Percentiles rank a stretch among this genome's conserved stretches.
These are phyloP conservation scores for Aotearoamyces nothofagi DNA, from an alignment of 2,329 filamentous ascomycete genomes.

Conservation along the genomic window DNA sequence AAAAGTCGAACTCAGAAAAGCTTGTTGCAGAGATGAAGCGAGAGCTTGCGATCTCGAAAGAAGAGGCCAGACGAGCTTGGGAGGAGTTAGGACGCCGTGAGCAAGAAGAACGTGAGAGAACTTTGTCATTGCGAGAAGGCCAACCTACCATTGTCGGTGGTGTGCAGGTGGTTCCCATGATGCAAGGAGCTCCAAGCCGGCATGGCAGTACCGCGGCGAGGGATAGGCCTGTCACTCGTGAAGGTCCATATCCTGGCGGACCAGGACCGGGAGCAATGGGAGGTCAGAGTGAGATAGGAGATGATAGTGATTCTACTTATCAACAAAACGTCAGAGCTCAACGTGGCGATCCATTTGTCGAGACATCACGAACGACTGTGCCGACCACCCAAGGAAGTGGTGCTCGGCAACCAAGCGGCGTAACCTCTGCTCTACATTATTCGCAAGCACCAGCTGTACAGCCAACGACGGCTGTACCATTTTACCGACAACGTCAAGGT, in stretches of 20 bases:
- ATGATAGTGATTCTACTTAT: conserved; percentile 13
- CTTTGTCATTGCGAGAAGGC: conserved; percentile 70
- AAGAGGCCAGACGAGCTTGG: conserved; percentile 90
- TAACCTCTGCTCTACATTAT: too few relatives aligned
- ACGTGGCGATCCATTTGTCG: conserved; percentile 42
- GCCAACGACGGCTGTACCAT: conserved; percentile 22
- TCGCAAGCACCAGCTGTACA: conserved; percentile 28
- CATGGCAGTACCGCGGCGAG: conserved; percentile 26
- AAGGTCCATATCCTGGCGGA: conserved; percentile 25
- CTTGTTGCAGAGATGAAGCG: conserved; percentile 81
- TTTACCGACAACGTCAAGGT: conserved; percentile 29
- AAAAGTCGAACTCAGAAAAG: conserved; percentile 57
- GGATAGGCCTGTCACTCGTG: conserved; percentile 27
- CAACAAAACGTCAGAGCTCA: conserved; percentile 14
- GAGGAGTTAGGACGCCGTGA: conserved; percentile 89
- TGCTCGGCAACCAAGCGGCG: too few relatives aligned
- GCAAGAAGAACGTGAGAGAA: conserved; percentile 82
- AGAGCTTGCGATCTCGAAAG: conserved; percentile 87
- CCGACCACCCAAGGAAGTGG: conserved; percentile 12
- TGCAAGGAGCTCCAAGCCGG: conserved; percentile 48
- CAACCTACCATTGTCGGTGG: conserved; percentile 82
- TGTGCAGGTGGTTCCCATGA: conserved; percentile 91
- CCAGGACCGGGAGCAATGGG: conserved; percentile 9
- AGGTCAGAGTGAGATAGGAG: conserved; percentile 10
- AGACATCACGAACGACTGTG: conserved; percentile 2